Percentiles rank a stretch among this genome's conserved stretches.
phyloP scores from a whole-genome alignment of 495 filamentous ascomycete species.

The Tetracladium setigerum region DNA sequence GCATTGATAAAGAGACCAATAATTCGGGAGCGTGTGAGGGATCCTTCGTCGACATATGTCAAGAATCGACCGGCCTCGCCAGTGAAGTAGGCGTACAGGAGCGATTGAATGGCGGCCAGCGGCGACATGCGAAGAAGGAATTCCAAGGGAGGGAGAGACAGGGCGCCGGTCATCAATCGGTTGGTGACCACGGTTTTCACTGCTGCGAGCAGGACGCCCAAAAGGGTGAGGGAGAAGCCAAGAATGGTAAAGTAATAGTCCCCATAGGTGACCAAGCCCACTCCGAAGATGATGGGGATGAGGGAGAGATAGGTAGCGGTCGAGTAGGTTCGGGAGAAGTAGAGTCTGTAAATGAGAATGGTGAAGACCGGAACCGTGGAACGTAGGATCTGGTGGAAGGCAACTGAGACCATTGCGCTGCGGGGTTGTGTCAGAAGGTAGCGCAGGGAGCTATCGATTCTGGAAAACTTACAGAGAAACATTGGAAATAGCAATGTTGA shows the following conservation, averaged over 20 bases:
- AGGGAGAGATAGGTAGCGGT: slow-evolving; percentile 45
- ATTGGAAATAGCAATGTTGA: slow-evolving; percentile 53
- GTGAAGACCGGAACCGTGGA: slow-evolving; percentile 48
- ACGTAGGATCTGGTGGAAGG: slow-evolving; percentile 53
- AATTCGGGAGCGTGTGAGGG: slow-evolving; percentile 11
- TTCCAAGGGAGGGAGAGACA: slow-evolving; percentile 43
- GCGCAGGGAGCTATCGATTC: background rate
- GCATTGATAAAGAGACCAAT: slow-evolving; percentile 37
- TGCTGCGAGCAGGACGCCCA: slow-evolving; percentile 46
- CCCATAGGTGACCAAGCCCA: slow-evolving; percentile 45
- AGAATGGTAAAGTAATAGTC: slow-evolving; percentile 48
- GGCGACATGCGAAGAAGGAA: slow-evolving; percentile 48
- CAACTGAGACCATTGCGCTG: slow-evolving; percentile 46
- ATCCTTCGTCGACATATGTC: slow-evolving; percentile 4
- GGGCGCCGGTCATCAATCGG: slow-evolving; percentile 44
- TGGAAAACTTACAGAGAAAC: slow-evolving; percentile 34
- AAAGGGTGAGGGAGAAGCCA: slow-evolving; percentile 44
- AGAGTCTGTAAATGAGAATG: slow-evolving; percentile 45
- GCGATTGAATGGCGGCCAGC: slow-evolving; percentile 41
- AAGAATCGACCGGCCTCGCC: slow-evolving; percentile 36
- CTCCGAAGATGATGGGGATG: slow-evolving; percentile 48
- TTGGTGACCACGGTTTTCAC: slow-evolving; percentile 52
- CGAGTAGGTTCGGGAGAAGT: slow-evolving; percentile 39
- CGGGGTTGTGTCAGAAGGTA: background rate
- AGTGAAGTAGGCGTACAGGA: slow-evolving; percentile 37